Evolutionary conservation across 2,329 filamentous ascomycete genomes (phyloP), one percentile per base, ranked within the genome.

Genomic region (Aspergillus hortae): DNA sequence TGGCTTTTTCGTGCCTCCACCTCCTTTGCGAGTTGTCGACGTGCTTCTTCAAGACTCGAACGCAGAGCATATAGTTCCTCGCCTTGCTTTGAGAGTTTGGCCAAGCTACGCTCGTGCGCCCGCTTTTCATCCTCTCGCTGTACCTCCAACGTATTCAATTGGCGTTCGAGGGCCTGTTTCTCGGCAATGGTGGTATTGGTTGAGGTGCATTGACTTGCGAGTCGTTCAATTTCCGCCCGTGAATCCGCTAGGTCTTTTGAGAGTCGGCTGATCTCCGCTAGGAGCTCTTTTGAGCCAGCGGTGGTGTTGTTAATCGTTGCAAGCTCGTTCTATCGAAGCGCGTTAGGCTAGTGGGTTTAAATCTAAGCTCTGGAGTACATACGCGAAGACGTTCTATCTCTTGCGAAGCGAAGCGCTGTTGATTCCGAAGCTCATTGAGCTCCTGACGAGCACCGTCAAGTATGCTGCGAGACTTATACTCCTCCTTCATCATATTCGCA

Each of bases 111-210:
- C 59, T 86, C 82, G 7, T 81, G 77, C 3, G 84, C 80, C n/a
- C 85, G 82, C 68, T 85, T 92, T 67, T 94, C 89, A 59, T 88
- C 89, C 58, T 92, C 89, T 2, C 96, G 78, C 61, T 95, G 88
- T 41, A 90, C 85, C 68, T 95, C 88, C 2, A 92, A 71, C 1
- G 86, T 84, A 63, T 81, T 86, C 25, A 96, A 70, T 70, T 94
- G 89, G 44, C 88, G 85, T 65, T 94, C 86, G 12, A 96, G 73
- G 2, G 87, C 80, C 43, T 92, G 77, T 68, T 95, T 96, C 66
- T 95, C 90, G 1, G 87, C 78, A 14, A 95, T 76, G 10, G 89
- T 75, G 2, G 81, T 79, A 63, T 91, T 85, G 49, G 92, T 84
- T 12, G 78, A 76, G 30, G 74, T 70, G 17, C 76, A 77, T 65